Base-by-base conservation (phyloP, 2,329 filamentous ascomycete genomes). In the Lasiodiplodia gonubiensis region DNA sequence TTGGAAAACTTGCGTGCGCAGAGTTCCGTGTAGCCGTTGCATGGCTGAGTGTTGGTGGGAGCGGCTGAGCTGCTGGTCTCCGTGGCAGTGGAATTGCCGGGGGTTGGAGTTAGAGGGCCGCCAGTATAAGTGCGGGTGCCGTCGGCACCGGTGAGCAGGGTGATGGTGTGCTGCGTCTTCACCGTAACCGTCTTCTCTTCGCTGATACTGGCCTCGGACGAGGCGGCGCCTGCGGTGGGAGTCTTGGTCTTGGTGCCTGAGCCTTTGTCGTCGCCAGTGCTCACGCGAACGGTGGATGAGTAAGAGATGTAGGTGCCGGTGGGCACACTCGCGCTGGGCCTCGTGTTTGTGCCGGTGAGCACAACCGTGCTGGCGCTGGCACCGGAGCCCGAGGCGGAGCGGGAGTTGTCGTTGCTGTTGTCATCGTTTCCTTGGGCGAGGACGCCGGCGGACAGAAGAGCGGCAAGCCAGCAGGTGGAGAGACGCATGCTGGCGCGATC, bases 21-120 rank as follows among this genome's bases (percentile, higher is more conserved):
- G 64, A 80, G 76, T 68, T 80, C 79, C 35, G 74, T 71, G 65
- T 79, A 80, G 71, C 76, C 76, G 71, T 80, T 80, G 71, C 79
- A 80, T n/a, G 79, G 72, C 64, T 80, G 79, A 1, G 79, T 80
- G 67, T 80, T 80, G 5, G 76, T 74, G 4, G 78, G 77, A 23
- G 74, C 69, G 12, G 74, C 71, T 3, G 71, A 69, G 30, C 74
- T 77, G 27, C 71, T 75, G 35, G 66, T 65, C 12, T 70, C 68
- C 27, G 74, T 76, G 2, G 67, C 23, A 11, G 53, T 66, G 23
- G 49, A 53, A 11, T 66, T 66, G 33, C 18, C 51, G 10, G 51
- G 35, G 14, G 27, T 25, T 4, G 55, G 65, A 23, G 54, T 60
- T 18, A 66, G 42, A 37, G 64, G 64, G n/a, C 64, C 64, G 42